Percentiles rank a stretch among this genome's conserved stretches.
Conservation (phyloP, 2,329 filamentous ascomycete genomes). For the Pyricularia grisea region DNA sequence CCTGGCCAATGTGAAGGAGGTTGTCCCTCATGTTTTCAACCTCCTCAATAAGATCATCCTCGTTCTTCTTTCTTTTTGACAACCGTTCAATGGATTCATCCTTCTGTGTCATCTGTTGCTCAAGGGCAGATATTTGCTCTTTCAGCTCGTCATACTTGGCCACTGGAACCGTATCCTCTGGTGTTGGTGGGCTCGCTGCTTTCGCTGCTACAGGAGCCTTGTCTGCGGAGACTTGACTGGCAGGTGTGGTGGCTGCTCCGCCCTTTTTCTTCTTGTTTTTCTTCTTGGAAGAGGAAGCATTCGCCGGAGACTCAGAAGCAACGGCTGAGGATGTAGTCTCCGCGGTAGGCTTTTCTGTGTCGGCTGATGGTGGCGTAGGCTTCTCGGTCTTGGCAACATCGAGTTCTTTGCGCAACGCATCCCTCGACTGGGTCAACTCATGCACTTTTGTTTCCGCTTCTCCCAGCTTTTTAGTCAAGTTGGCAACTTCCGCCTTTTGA, state of each 20-base stretch:
- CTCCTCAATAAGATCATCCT: conserved; percentile 75
- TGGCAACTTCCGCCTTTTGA: conserved; percentile 36
- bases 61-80: conserved; percentile 59
- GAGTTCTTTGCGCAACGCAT: not conserved
- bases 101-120: conserved; percentile 50
- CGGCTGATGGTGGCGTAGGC: not conserved
- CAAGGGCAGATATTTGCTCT: conserved; percentile 39
- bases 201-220: not conserved
- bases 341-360: not conserved
- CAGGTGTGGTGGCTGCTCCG: conserved; percentile 28
- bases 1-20: conserved; percentile 67
- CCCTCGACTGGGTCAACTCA: conserved; percentile 17
- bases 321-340: conserved; percentile 6
- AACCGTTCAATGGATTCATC: conserved; percentile 65
- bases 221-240: not conserved
- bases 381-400: not conserved
- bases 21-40: conserved; percentile 77
- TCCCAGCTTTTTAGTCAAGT: conserved; percentile 38
- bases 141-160: conserved; percentile 26
- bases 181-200: not conserved
- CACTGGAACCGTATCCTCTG: not conserved
- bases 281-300: conserved; percentile 25
- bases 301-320: conserved; percentile 16
- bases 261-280: conserved; percentile 85
- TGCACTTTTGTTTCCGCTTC: conserved; percentile 33